Evolutionary conservation across 2,329 filamentous ascomycete genomes (phyloP).

Genomic region (Pseudocercospora cruenta): DNA sequence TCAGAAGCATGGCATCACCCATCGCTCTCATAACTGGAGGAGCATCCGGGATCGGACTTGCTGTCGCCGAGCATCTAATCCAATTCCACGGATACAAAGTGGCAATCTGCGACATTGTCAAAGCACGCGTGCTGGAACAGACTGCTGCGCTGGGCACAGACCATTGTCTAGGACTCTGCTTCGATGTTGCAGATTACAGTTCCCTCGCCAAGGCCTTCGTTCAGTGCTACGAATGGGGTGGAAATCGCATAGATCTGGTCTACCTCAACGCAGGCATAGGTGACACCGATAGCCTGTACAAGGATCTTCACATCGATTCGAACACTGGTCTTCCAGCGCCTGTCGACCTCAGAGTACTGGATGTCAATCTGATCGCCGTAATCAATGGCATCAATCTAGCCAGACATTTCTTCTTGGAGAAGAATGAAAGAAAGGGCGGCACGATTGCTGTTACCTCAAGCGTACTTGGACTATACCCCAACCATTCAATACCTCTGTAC

Average conservation of each 20-base stretch:
- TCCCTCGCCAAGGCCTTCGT: conserved; percentile 46
- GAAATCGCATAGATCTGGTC: conserved; percentile 46
- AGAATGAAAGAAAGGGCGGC: conserved; percentile 39
- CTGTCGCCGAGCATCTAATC: conserved; percentile 31
- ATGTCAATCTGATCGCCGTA: conserved; percentile 47
- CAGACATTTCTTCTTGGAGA: conserved; percentile 46
- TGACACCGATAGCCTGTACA: conserved; percentile 45
- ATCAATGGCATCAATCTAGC: conserved; percentile 49
- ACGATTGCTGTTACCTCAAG: conserved; percentile 45
- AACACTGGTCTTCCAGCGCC: conserved; percentile 35
- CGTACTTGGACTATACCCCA: conserved; percentile 26
- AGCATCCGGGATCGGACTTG: conserved; percentile 30
- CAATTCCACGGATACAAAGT: conserved; percentile 27
- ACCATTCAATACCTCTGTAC: conserved; percentile 28
- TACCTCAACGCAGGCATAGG: conserved; percentile 51
- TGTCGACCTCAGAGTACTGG: conserved; percentile 44
- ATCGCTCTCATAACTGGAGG: conserved; percentile 30
- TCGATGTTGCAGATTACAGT: conserved; percentile 46
- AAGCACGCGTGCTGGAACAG: conserved; percentile 22
- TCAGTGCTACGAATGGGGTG: conserved; percentile 46
- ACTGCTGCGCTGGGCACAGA: conserved; percentile 19
- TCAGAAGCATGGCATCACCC: conserved; percentile 20
- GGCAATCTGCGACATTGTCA: conserved; percentile 27
- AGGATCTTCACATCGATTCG: conserved; percentile 38
- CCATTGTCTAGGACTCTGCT: conserved; percentile 25